Evolutionary conservation across 2,329 filamentous ascomycete genomes (phyloP).

Genomic region (Myriosclerotinia curreyana): DNA sequence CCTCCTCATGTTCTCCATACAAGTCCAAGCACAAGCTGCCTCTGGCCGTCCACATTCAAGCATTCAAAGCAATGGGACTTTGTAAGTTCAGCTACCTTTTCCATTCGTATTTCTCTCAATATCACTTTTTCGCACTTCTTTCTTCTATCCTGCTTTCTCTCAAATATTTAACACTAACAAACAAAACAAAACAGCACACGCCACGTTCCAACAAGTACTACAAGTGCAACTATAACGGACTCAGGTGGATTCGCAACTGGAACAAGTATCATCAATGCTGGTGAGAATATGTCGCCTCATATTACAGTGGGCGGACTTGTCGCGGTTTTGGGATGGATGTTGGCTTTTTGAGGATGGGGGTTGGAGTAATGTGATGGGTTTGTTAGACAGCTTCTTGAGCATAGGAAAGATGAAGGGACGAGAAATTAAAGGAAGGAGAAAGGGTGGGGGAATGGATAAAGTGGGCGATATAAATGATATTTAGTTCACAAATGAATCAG

Average conservation of each 20-base stretch:
- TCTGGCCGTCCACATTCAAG: background rate
- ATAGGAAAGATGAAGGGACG: background rate
- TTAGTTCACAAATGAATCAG: too few species aligned
- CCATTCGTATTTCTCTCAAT: too few species aligned
- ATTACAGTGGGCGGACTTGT: background rate
- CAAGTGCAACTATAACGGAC: background rate
- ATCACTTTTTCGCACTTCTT: too few species aligned
- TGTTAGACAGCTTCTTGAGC: too few species aligned
- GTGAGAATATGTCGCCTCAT: background rate
- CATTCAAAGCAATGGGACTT: slow-evolving; percentile 8
- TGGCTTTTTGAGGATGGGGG: background rate
- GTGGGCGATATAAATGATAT: too few species aligned
- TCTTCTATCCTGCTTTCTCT: background rate
- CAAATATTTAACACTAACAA: background rate
- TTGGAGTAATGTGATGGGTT: background rate
- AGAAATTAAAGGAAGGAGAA: background rate
- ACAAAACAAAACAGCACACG: slow-evolving; percentile 16
- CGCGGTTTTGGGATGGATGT: slow-evolving; percentile 12
- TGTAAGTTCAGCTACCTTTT: background rate
- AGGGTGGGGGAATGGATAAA: background rate
- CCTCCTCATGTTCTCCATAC: slow-evolving; percentile 7
- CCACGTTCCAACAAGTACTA: background rate
- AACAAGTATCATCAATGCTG: slow-evolving; percentile 1
- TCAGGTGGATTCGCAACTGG: slow-evolving; percentile 8
- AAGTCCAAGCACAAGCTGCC: slow-evolving; percentile 8